Conservation (phyloP, 148 eudicot genomes). For the Salicornia ramosissima region DNA sequence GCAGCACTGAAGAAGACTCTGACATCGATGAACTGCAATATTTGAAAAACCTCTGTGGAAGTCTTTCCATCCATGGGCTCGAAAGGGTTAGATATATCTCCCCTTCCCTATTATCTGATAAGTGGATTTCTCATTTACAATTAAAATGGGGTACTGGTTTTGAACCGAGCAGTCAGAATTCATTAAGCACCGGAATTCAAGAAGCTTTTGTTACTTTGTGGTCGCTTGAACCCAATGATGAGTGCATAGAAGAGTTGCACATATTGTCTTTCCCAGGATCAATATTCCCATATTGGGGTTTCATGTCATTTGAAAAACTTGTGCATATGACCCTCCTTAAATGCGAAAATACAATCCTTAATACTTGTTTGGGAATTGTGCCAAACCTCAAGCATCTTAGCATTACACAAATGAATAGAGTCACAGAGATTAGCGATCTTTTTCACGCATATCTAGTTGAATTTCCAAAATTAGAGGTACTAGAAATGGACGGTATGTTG, state of each 20-base stretch:
- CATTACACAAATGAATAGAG: conserved; percentile 4
- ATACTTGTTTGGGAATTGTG: neutral
- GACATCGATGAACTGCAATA: conserved; percentile 20
- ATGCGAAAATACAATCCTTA: neutral
- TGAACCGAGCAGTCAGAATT: neutral
- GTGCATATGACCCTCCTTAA: neutral
- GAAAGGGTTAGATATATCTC: too few species aligned
- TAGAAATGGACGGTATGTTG: conserved; percentile 10
- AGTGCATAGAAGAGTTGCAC: neutral
- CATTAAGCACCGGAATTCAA: neutral
- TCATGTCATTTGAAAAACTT: neutral
- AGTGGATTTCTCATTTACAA: too few species aligned
- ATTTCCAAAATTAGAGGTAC: conserved; percentile 3
- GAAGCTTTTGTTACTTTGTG: conserved; percentile 9
- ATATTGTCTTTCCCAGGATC: neutral
- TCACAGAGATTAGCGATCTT: too few species aligned
- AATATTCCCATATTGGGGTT: neutral
- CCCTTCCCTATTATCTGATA: too few species aligned
- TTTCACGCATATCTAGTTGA: too few species aligned
- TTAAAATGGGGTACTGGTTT: conserved; percentile 27
- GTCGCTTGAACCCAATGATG: neutral
- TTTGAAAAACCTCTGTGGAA: conserved; percentile 26
- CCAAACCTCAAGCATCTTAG: conserved; percentile 3
- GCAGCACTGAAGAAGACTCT: conserved; percentile 11
- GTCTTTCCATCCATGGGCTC: conserved; percentile 26